Evolutionary conservation across 1,139 yeast species (phyloP), one percentile per base, ranked within the genome.

Genomic region (Geotrichum citri-aurantii): DNA sequence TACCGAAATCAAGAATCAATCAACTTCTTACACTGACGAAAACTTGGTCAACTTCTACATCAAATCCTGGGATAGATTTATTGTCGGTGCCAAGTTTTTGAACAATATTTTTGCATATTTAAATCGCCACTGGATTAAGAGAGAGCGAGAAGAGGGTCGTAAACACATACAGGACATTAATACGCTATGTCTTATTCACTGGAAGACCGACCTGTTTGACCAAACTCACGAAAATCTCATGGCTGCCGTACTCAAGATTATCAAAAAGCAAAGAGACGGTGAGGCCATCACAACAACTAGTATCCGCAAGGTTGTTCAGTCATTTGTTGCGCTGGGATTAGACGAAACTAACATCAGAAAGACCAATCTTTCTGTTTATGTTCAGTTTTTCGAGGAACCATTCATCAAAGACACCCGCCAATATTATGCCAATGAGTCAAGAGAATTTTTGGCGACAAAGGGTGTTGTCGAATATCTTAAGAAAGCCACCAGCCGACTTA

Each of bases 111-210:
- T 93, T 70, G 96, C 92, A 71, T 95, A 95, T 73, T 85, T 95
- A 82, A 95, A 95, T 73, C 82, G 98, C 64, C 93, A 93, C 74
- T 95, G 99, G 99, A 97, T 95, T 54, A 90, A 88, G 68, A 91
- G 95, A 70, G 98, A 93, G 73, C 81, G 98, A 68, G 88, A 92
- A 50, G 98, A 93, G 70, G 98, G 98, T n/a, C 83, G 90, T 68
- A 81, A 92, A 64, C 91, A 90, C 67, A 84, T 93, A 54, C 90
- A 85, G 71, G 99, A 95, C 72, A 95, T 95, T 46, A 86, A 89
- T 69, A 91, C 97, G 0, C 77, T 93, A 65, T 87, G 96, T 58
- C 77, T 93, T 61, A 80, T 91, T 64, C 86, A 90, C 57, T 95
- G 99, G 99, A 86, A 88, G 68, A 82, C 84, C 62, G 84, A 84